A percentile compares a stretch with the other conserved stretches of the same genome.
Conservation (phyloP, 148 eudicot species). For the Suaeda aralocaspica region DNA sequence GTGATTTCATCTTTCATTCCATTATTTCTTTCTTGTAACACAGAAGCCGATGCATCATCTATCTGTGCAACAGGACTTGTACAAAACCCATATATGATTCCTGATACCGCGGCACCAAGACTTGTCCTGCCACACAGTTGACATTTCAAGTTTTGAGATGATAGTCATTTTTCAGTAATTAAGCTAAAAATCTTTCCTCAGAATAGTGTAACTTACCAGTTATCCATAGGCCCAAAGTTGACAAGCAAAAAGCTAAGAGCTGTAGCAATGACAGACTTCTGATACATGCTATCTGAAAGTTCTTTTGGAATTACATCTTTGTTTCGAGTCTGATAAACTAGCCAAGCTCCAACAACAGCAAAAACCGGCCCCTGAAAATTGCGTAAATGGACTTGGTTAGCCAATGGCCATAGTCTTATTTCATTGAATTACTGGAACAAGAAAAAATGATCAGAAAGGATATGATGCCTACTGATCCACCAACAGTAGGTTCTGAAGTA, state of each 20-base stretch:
- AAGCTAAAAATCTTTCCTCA: not conserved
- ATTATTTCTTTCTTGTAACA: slow-evolving; percentile 23
- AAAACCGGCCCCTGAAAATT: slow-evolving; percentile 64
- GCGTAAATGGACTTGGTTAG: not conserved
- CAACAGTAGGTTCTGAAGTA: slow-evolving; percentile 74
- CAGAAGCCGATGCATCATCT: slow-evolving; percentile 40
- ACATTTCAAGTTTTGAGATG: too few species aligned
- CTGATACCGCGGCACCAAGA: slow-evolving; percentile 57
- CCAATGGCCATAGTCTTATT: not conserved
- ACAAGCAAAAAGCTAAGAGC: slow-evolving; percentile 48
- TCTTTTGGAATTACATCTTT: slow-evolving; percentile 40
- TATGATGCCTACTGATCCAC: slow-evolving; percentile 64
- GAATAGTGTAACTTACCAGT: slow-evolving; percentile 42
- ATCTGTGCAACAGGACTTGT: slow-evolving; percentile 50
- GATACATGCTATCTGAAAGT: slow-evolving; percentile 50
- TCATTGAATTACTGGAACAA: not conserved
- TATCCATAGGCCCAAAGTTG: slow-evolving; percentile 72
- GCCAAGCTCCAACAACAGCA: slow-evolving; percentile 83
- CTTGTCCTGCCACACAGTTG: slow-evolving; percentile 47
- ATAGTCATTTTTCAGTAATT: too few species aligned
- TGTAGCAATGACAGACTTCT: slow-evolving; percentile 59
- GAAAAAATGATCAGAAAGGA: not conserved
- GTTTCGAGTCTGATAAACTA: slow-evolving; percentile 64
- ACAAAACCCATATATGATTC: slow-evolving; percentile 53
- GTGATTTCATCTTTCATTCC: slow-evolving; percentile 43